phyloP scores from a whole-genome alignment of 495 filamentous ascomycete species.

The Delitschia confertaspora region DNA sequence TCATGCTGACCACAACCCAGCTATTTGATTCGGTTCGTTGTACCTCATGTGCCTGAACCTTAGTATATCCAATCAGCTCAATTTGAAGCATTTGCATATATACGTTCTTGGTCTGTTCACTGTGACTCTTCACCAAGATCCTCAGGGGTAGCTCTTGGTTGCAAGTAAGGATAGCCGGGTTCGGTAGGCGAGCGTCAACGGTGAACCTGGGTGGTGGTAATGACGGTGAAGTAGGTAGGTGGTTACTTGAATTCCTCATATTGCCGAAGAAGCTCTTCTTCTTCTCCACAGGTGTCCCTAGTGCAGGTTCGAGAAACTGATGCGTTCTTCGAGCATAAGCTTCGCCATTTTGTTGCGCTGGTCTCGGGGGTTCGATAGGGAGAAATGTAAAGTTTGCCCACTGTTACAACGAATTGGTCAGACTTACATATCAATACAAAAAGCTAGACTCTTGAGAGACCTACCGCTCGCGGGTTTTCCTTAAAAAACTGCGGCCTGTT shows the following conservation, averaged over 20 bases:
- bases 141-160: conserved; percentile 76
- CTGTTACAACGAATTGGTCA: no score
- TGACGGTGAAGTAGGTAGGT: conserved; percentile 18
- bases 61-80: conserved; percentile 67
- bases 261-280: conserved; percentile 23
- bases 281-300: conserved; percentile 43
- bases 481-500: conserved; percentile 72
- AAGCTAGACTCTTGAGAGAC: conserved; percentile 19
- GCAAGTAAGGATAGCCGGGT: conserved; percentile 83
- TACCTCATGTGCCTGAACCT: conserved; percentile 65
- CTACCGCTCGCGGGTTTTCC: conserved; percentile 66
- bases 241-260: conserved; percentile 17
- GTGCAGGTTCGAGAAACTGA: conserved; percentile 53
- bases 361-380: conserved; percentile 82
- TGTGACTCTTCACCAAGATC: conserved; percentile 64
- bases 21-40: conserved; percentile 52
- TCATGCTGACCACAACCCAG: conserved; percentile 60
- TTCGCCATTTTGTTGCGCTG: conserved; percentile 58
- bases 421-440: conserved; percentile 3
- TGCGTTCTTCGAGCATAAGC: conserved; percentile 75
- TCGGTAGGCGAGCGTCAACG: conserved; percentile 75
- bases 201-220: conserved; percentile 42
- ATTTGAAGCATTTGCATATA: conserved; percentile 74
- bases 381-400: conserved; percentile 66
- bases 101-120: conserved; percentile 52